Conservation (phyloP, 768 basidiomycete species). For the Boletus edulis region DNA sequence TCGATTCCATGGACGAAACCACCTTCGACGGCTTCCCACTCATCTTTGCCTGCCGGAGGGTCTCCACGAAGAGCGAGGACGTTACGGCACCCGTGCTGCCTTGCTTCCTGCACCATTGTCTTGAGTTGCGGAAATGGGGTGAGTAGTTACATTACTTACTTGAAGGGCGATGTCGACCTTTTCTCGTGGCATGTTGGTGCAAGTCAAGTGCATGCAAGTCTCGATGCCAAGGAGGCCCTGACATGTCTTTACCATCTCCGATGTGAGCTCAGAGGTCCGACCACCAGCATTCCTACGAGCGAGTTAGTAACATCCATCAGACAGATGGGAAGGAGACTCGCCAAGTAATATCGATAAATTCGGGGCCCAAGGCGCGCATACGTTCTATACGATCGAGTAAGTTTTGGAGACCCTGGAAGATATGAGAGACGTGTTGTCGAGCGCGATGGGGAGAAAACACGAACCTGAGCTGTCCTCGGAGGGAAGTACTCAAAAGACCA, state of each 20-base stretch:
- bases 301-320: constrained; percentile 1
- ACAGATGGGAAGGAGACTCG: constrained; percentile 26
- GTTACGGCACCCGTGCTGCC: constrained; percentile 85
- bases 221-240: constrained; percentile 92
- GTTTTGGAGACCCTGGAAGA: constrained; percentile 64
- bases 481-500: constrained; percentile 99
- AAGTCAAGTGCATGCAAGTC: constrained; percentile 98
- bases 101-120: constrained; percentile 68
- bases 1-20: constrained; percentile 91
- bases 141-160: constrained; percentile 47
- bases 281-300: constrained; percentile 89
- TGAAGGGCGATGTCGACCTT: constrained; percentile 90
- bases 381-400: constrained; percentile 97
- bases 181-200: constrained; percentile 96
- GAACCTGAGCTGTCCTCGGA: constrained; percentile 89
- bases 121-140: constrained; percentile 1
- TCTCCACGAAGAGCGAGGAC: constrained; percentile 93
- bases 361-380: constrained; percentile 92
- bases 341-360: constrained; percentile 99
- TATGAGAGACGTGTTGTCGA: not conserved
- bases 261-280: constrained; percentile 89
- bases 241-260: constrained; percentile 92
- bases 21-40: constrained; percentile 90
- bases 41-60: constrained; percentile 82
- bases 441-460: constrained; percentile 8